These are phyloP conservation scores for Fusarium humuli DNA, from an alignment of 2,329 filamentous ascomycete species.

Conservation along the genomic window DNA sequence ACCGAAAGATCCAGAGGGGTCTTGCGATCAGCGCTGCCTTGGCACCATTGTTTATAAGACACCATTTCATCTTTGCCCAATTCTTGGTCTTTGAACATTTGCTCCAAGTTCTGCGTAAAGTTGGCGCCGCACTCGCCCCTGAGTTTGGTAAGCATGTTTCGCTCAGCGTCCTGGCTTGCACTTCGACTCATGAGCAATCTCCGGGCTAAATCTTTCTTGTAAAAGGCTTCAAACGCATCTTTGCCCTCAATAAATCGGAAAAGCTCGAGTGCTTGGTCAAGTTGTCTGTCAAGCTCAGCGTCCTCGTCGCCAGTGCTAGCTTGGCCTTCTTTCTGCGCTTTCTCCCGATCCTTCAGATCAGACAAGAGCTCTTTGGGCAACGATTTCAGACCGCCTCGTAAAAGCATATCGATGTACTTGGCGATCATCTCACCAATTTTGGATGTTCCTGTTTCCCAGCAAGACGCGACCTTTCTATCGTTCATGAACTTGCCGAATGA, in stretches of 20 bases:
- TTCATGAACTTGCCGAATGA: constrained; percentile 94
- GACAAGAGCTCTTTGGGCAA: constrained; percentile 77
- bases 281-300: constrained; percentile 87
- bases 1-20: constrained; percentile 75
- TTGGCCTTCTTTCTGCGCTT: constrained; percentile 71
- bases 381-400: constrained; percentile 88
- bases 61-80: constrained; percentile 91
- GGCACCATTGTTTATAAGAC: constrained; percentile 80
- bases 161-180: constrained; percentile 93
- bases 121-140: constrained; percentile 92
- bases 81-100: constrained; percentile 99
- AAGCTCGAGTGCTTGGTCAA: constrained; percentile 92
- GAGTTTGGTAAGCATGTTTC: constrained; percentile 92
- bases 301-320: constrained; percentile 86
- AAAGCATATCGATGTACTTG: constrained; percentile 91
- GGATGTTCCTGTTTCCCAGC: constrained; percentile 84
- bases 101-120: constrained; percentile 97
- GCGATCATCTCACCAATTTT: constrained; percentile 99
- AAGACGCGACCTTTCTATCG: constrained; percentile 77
- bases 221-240: constrained; percentile 97
- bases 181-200: constrained; percentile 91
- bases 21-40: constrained; percentile 62
- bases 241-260: constrained; percentile 98
- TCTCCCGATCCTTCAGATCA: constrained; percentile 67
- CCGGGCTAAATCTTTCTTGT: constrained; percentile 95